Percentiles rank a stretch among this genome's conserved stretches.
Evolutionary conservation across 208 protist species (phyloP).

Genomic region (Wallacemonas sp.): DNA sequence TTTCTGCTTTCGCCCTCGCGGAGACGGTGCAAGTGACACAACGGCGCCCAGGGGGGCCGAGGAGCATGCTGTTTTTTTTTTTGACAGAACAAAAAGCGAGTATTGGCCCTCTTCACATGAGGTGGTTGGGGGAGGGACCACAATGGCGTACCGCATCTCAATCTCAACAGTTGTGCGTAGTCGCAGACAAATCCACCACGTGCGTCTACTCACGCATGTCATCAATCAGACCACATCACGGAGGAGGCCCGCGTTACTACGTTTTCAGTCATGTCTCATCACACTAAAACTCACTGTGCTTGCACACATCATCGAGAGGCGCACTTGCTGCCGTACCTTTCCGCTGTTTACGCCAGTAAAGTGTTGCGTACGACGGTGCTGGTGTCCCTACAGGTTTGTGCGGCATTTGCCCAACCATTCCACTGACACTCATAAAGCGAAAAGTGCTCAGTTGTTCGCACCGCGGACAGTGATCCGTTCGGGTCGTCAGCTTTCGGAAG

Average conservation of each 20-base stretch:
- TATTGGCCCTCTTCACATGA: too few relatives aligned
- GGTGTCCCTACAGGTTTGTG: slow-evolving; percentile 58
- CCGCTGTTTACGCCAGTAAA: slow-evolving; percentile 71
- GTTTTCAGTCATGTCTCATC: neutral
- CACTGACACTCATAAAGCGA: slow-evolving; percentile 70
- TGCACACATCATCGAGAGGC: slow-evolving; percentile 62
- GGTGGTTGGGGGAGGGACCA: too few relatives aligned
- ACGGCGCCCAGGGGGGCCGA: too few relatives aligned
- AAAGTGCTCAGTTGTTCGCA: slow-evolving; percentile 62
- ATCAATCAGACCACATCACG: too few relatives aligned
- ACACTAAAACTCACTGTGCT: slow-evolving; percentile 47
- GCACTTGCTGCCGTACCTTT: slow-evolving; percentile 40
- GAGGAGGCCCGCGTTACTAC: neutral
- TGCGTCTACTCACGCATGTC: too few relatives aligned
- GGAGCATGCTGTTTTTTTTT: too few relatives aligned
- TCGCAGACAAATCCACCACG: too few relatives aligned
- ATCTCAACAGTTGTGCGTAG: too few relatives aligned
- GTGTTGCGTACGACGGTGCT: slow-evolving; percentile 61
- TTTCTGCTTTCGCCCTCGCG: too few relatives aligned
- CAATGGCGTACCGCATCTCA: too few relatives aligned
- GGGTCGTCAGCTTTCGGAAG: slow-evolving; percentile 32
- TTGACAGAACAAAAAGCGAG: too few relatives aligned
- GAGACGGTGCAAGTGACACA: too few relatives aligned
- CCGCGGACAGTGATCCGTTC: slow-evolving; percentile 67
- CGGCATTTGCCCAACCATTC: slow-evolving; percentile 78